A percentile compares a stretch with the other conserved stretches of the same genome.
Conservation (phyloP, 1,139 yeast species). For the Hemisphaericaspora lyxosophila region DNA sequence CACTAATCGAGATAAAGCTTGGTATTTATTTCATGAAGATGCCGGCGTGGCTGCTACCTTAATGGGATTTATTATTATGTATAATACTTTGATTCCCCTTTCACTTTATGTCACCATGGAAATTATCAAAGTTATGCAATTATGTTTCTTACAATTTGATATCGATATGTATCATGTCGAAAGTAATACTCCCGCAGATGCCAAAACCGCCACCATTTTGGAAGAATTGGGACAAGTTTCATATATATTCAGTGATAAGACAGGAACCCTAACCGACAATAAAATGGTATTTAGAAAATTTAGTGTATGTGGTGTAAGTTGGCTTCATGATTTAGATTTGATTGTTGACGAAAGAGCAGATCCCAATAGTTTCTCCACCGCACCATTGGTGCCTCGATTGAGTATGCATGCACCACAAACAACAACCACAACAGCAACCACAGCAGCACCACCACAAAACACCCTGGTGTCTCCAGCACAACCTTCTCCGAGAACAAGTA, state of each 20-base stretch:
- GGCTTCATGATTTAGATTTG: slow-evolving; percentile 77
- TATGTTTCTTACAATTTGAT: slow-evolving; percentile 79
- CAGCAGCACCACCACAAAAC: neutral
- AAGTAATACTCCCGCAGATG: slow-evolving; percentile 88
- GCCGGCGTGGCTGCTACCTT: slow-evolving; percentile 89
- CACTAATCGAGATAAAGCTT: slow-evolving; percentile 47
- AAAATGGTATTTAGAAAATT: slow-evolving; percentile 83
- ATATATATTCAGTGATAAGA: slow-evolving; percentile 91
- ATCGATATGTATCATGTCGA: slow-evolving; percentile 90
- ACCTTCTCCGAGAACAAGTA: slow-evolving; percentile 23
- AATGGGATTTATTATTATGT: slow-evolving; percentile 97
- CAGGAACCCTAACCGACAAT: slow-evolving; percentile 95
- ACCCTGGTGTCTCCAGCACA: slow-evolving; percentile 4
- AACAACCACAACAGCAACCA: slow-evolving; percentile 16
- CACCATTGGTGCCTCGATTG: slow-evolving; percentile 11
- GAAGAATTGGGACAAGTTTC: slow-evolving; percentile 98
- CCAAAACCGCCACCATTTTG: slow-evolving; percentile 90
- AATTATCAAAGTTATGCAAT: slow-evolving; percentile 84
- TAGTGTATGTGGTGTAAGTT: slow-evolving; percentile 82
- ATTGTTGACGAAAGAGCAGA: slow-evolving; percentile 27
- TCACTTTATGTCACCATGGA: slow-evolving; percentile 97
- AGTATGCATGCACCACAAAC: slow-evolving; percentile 22
- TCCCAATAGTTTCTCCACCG: slow-evolving; percentile 12
- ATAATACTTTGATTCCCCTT: slow-evolving; percentile 90
- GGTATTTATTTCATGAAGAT: slow-evolving; percentile 75